Conservation (phyloP, 306 rosid species). For the Gynostemma pentaphyllum region DNA sequence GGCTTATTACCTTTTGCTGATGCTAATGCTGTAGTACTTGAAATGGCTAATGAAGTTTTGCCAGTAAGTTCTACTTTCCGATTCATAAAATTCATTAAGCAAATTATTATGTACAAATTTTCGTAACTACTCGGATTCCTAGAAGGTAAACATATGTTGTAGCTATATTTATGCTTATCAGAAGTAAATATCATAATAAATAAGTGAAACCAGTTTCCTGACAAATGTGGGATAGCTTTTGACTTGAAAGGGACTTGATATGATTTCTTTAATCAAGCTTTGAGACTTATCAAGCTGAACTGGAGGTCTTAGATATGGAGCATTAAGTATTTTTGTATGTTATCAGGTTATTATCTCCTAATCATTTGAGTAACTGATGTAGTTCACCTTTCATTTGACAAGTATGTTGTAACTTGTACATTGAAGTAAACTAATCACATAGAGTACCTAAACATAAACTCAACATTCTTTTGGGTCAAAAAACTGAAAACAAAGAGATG, state of each 20-base stretch:
- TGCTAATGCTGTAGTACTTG: slow-evolving; percentile 88
- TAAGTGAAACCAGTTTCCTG: neutral
- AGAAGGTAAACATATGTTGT: too few relatives aligned
- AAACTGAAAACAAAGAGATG: neutral
- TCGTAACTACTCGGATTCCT: too few relatives aligned
- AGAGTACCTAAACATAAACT: neutral
- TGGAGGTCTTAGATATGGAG: neutral
- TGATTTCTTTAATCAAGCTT: neutral
- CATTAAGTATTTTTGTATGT: neutral
- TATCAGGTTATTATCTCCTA: neutral
- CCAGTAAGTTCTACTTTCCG: slow-evolving; percentile 48
- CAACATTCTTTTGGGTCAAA: neutral
- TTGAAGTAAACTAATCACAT: neutral
- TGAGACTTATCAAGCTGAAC: neutral
- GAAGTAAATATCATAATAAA: neutral
- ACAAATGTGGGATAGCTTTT: neutral
- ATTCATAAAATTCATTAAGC: slow-evolving; percentile 7
- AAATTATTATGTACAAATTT: slow-evolving; percentile 11
- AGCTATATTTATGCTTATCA: neutral
- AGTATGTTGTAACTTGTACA: neutral
- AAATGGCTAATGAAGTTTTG: slow-evolving; percentile 90
- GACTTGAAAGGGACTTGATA: neutral
- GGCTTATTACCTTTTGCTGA: slow-evolving; percentile 89
- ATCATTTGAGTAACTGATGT: neutral
- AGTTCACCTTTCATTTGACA: neutral